Evolutionary conservation across 306 rosid genomes (phyloP).

Genomic region (Quercus parvula): DNA sequence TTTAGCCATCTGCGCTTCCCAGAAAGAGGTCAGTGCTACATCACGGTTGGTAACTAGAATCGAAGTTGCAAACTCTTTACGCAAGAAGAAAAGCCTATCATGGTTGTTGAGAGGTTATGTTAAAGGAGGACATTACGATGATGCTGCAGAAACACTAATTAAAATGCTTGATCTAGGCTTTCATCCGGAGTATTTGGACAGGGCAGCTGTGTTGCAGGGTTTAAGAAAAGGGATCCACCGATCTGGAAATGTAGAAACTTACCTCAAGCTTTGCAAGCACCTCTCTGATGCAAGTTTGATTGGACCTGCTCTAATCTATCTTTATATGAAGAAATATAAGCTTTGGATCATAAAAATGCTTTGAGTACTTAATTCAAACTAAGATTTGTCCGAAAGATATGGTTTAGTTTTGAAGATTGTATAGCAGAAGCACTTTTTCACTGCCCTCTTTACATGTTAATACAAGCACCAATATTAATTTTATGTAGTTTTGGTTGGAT

Average conservation of each 20-base stretch:
- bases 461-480: constrained; percentile 19
- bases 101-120: constrained; percentile 91
- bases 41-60: constrained; percentile 66
- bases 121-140: constrained; percentile 83
- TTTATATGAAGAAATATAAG: constrained; percentile 71
- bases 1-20: constrained; percentile 90
- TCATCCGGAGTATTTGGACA: constrained; percentile 73
- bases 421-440: constrained; percentile 23
- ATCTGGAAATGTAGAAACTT: constrained; percentile 53
- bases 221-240: constrained; percentile 65
- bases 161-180: constrained; percentile 83
- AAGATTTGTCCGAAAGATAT: constrained; percentile 5
- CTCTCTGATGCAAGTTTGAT: constrained; percentile 71
- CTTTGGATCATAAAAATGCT: constrained; percentile 84
- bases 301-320: constrained; percentile 77
- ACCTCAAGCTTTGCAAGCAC: constrained; percentile 75
- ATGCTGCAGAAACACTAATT: constrained; percentile 78
- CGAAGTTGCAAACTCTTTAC: constrained; percentile 54
- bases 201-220: constrained; percentile 83
- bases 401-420: neutral
- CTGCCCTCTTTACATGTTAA: neutral
- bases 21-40: constrained; percentile 62
- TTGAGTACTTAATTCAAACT: constrained; percentile 23
- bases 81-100: constrained; percentile 76
- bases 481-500: constrained; percentile 43